Evolutionary conservation across 2,329 filamentous ascomycete genomes (phyloP), one percentile per base, ranked within the genome.

Genomic region (Amylocarpus encephaloides): DNA sequence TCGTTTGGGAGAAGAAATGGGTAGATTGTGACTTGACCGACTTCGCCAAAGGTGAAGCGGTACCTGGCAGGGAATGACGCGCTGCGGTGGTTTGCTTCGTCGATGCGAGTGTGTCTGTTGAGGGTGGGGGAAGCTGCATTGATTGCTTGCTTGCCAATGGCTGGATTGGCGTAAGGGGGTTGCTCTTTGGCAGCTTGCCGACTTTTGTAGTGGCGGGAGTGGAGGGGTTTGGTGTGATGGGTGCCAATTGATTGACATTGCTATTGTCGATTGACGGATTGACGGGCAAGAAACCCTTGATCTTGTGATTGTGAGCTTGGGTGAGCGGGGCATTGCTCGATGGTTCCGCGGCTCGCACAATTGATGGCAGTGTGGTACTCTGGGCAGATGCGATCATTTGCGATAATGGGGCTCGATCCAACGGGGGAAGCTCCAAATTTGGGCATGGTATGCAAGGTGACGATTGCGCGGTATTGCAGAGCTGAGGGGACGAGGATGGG

Each of bases 211-310:
- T 36, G 33, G 30, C 13, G 32, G 34, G 29, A 46, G 13, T 19
- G n/a, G 38, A 40, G n/a, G 34, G 11, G 34, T 5, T 13, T 16
- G 34, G 9, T 4, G 5, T 13, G 34, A 16, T 36, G 18, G n/a
- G 38, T 4, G 38, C 18, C 22, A 15, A 26, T 5, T 19, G 10
- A 5, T 32, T 46, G 30, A 9, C 10, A 29, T 42, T 49, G 33
- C 30, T 45, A 46, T 48, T 48, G 26, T 49, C 42, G 4, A n/a
- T 33, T 6, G 43, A 26, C 18, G 57, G 56, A 38, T 59, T 60
- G 26, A 60, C 56, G 2, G 56, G 53, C 1, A 59, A 32, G 22
- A 60, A 60, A 18, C 49, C 51, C 42, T 60, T 59, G 45, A 60
- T 59, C 3, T 45, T 52, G 6, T 50, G 41, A 18, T 33, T 26